Evolutionary conservation across 148 eudicot genomes (phyloP).

Genomic region (Fagopyrum esculentum): DNA sequence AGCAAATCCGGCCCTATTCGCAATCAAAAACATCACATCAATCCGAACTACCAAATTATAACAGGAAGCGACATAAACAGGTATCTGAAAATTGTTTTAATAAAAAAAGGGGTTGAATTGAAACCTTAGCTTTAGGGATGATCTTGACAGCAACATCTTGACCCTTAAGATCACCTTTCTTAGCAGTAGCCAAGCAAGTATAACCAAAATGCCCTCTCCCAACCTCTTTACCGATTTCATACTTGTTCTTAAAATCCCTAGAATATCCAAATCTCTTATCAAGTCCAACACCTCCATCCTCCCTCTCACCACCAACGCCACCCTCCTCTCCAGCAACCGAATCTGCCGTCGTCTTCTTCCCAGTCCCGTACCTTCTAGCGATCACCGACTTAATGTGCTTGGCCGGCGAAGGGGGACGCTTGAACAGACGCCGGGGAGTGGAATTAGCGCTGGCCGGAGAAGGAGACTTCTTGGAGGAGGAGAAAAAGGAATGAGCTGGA

Average conservation of each 20-base stretch:
- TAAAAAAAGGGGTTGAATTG: background rate
- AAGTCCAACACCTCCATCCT: conserved; percentile 28
- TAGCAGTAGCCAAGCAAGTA: conserved; percentile 38
- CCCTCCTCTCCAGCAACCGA: conserved; percentile 16
- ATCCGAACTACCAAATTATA: background rate
- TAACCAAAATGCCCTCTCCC: conserved; percentile 71
- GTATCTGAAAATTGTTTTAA: too few species aligned
- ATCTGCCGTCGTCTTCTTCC: conserved; percentile 19
- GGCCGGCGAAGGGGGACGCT: conserved; percentile 57
- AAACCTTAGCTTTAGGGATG: conserved; percentile 53
- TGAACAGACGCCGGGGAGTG: conserved; percentile 32
- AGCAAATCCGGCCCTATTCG: background rate
- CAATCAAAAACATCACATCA: background rate
- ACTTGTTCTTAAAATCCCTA: conserved; percentile 33
- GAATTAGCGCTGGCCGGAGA: conserved; percentile 30
- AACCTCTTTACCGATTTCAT: conserved; percentile 53
- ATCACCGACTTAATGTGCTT: conserved; percentile 46
- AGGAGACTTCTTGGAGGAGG: conserved; percentile 4
- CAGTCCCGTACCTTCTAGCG: conserved; percentile 29
- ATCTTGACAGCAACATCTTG: conserved; percentile 54
- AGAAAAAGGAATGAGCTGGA: conserved; percentile 26
- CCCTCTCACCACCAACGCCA: conserved; percentile 21
- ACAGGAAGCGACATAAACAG: background rate
- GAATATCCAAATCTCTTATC: conserved; percentile 56
- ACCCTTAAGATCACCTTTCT: conserved; percentile 45